Percentiles rank a stretch among this genome's conserved stretches.
Conservation (phyloP, 2,329 filamentous ascomycete genomes). For the Penicillium sp. region DNA sequence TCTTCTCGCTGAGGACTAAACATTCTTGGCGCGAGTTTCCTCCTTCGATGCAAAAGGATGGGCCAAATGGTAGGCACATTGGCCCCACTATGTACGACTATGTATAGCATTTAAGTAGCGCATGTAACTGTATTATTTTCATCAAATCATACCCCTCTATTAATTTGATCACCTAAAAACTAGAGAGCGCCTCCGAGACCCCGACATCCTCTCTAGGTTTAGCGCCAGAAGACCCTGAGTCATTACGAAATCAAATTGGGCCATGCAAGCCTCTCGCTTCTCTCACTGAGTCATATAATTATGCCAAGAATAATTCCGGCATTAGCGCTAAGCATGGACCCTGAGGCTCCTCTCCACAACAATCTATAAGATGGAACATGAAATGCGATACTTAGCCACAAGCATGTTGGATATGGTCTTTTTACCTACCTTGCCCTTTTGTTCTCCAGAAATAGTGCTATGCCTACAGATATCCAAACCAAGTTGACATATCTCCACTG, state of each 20-base stretch:
- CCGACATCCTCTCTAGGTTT: not conserved
- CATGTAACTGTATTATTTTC: not conserved
- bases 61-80: conserved; percentile 21
- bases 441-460: not conserved
- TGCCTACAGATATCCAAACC: conserved; percentile 1
- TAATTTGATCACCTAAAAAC: not conserved
- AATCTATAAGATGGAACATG: not conserved
- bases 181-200: not conserved
- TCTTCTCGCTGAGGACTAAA: conserved; percentile 39
- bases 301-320: not conserved
- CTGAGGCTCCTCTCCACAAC: not conserved
- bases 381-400: not conserved
- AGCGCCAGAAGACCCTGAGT: not conserved
- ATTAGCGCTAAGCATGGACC: not conserved
- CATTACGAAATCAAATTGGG: not conserved
- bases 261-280: not conserved
- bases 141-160: not conserved
- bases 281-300: not conserved
- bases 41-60: conserved; percentile 27
- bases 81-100: not conserved
- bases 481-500: conserved; percentile 11
- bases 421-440: not conserved
- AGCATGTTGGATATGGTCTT: not conserved
- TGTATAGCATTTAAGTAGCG: not conserved
- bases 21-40: not conserved